Evolutionary conservation across 495 filamentous ascomycete species (phyloP).

Genomic region (Terfezia boudieri): DNA sequence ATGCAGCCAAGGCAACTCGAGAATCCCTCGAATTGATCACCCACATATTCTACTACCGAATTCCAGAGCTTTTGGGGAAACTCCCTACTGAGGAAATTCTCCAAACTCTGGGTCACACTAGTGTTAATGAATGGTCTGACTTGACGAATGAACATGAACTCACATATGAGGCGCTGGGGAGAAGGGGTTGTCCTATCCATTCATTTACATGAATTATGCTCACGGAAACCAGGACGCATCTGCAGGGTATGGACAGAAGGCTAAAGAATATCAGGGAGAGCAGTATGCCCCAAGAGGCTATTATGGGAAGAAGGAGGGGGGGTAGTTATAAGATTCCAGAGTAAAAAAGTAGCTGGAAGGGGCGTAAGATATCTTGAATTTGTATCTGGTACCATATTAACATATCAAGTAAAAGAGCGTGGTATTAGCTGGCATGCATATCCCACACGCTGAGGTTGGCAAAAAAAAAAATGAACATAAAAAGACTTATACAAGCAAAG

Average conservation of each 20-base stretch:
- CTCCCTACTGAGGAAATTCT: background rate
- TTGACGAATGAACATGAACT: background rate
- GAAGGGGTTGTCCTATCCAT: background rate
- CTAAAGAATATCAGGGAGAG: background rate
- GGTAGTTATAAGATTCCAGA: background rate
- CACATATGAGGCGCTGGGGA: background rate
- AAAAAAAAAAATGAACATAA: too few species aligned
- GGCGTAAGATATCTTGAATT: too few species aligned
- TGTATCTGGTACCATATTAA: too few species aligned
- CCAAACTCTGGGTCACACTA: too few species aligned
- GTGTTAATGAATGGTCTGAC: background rate
- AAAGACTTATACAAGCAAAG: too few species aligned
- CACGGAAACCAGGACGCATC: background rate
- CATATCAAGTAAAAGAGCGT: too few species aligned
- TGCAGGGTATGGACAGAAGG: background rate
- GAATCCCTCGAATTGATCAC: background rate
- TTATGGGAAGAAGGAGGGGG: background rate
- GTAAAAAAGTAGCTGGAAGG: background rate
- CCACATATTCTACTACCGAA: background rate
- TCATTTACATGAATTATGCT: background rate
- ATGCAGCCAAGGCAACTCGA: background rate
- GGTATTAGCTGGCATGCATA: too few species aligned
- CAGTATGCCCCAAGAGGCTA: background rate
- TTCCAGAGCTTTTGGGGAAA: background rate
- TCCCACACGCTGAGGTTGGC: too few species aligned